Percentiles rank a stretch among this genome's conserved stretches.
Conservation (phyloP, 192 early-diverging fungal species). For the Podila horticola region DNA sequence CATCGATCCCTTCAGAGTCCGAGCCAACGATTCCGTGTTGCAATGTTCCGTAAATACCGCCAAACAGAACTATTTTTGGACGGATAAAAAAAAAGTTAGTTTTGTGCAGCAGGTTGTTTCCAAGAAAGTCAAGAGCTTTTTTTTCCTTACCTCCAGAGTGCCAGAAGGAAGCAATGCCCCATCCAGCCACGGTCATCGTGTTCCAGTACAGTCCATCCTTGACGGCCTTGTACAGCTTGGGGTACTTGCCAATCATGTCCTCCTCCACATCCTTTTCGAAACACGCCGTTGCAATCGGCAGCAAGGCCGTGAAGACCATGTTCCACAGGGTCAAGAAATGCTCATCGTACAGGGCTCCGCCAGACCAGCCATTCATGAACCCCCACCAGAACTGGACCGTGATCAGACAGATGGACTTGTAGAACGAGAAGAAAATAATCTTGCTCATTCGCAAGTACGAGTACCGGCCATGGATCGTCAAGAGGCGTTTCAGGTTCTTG, state of each 20-base stretch:
- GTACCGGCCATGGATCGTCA: constrained; percentile 95
- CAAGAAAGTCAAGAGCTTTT: background rate
- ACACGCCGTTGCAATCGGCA: constrained; percentile 91
- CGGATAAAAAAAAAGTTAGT: constrained; percentile 4
- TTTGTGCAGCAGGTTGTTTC: background rate
- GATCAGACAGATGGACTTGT: constrained; percentile 97
- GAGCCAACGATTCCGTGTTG: constrained; percentile 15
- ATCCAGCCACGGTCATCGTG: constrained; percentile 38
- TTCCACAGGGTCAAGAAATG: constrained; percentile 94
- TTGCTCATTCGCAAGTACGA: constrained; percentile 93
- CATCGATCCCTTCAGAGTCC: constrained; percentile 19
- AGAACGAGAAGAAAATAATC: constrained; percentile 95
- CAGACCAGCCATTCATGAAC: constrained; percentile 93
- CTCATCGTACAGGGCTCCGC: constrained; percentile 93
- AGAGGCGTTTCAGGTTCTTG: constrained; percentile 88
- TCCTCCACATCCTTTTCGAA: constrained; percentile 93
- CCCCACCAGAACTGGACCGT: constrained; percentile 96
- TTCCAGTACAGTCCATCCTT: constrained; percentile 59
- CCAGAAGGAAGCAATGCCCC: constrained; percentile 51
- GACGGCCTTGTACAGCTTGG: constrained; percentile 85
- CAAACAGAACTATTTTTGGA: constrained; percentile 24
- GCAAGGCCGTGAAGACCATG: constrained; percentile 89
- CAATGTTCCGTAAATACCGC: constrained; percentile 31
- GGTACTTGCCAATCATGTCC: constrained; percentile 90
- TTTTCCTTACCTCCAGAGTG: constrained; percentile 46